Evolutionary conservation across 176 grass and related monocot species (phyloP).

Genomic region (Luzula sylvatica): DNA sequence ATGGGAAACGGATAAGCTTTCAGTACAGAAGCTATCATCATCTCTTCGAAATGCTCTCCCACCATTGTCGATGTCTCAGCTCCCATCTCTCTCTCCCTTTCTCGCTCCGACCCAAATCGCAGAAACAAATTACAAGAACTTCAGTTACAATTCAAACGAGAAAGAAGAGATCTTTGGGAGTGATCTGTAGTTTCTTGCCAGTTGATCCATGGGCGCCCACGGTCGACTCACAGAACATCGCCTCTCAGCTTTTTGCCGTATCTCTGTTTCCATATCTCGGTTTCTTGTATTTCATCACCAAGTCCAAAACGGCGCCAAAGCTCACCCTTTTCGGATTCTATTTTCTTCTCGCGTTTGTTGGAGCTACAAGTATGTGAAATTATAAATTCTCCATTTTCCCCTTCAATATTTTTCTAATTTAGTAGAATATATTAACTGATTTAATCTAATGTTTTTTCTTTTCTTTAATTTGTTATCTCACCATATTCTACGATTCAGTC

Average conservation of each 20-base stretch:
- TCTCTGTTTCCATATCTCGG: conserved; percentile 94
- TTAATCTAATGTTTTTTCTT: conserved; percentile 43
- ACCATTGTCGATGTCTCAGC: conserved; percentile 5
- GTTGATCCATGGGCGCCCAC: conserved; percentile 83
- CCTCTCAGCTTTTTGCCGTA: conserved; percentile 80
- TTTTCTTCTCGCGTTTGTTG: conserved; percentile 88
- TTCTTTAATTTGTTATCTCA: conserved; percentile 44
- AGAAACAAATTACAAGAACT: neutral
- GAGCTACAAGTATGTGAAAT: conserved; percentile 68
- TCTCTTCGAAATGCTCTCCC: conserved; percentile 7
- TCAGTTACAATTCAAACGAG: neutral
- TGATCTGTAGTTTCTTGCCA: conserved; percentile 48
- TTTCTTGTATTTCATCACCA: conserved; percentile 84
- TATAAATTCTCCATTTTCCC: neutral
- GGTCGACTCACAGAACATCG: conserved; percentile 72
- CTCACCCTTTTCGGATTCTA: conserved; percentile 94
- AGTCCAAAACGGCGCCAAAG: conserved; percentile 61
- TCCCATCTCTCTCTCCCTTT: neutral
- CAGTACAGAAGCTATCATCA: neutral
- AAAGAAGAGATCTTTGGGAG: neutral
- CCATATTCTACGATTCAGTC: conserved; percentile 43
- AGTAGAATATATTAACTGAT: neutral
- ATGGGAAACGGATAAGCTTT: conserved; percentile 6
- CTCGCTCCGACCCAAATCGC: neutral
- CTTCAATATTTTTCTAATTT: neutral